Percentiles rank a stretch among this genome's conserved stretches.
Evolutionary conservation across 2,329 filamentous ascomycete species (phyloP).

Genomic region (Emericellopsis atlantica): DNA sequence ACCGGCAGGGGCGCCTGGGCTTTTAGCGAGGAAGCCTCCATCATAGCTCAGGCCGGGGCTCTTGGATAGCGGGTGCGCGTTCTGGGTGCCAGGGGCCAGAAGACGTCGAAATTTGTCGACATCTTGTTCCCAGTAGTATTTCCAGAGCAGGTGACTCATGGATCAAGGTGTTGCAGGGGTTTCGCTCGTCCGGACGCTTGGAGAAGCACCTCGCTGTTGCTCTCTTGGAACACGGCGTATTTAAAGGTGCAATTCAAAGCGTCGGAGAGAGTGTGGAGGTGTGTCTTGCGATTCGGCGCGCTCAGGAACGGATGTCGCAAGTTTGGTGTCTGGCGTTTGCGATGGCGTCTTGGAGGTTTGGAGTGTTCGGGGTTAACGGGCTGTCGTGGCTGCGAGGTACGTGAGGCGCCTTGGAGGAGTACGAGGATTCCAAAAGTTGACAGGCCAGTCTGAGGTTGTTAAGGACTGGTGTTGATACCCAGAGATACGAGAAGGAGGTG

Average conservation of each 20-base stretch:
- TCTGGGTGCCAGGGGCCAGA: constrained; percentile 59
- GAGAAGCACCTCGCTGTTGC: constrained; percentile 75
- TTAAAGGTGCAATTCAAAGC: constrained; percentile 58
- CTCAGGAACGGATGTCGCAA: background rate
- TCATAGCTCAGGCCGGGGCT: constrained; percentile 31
- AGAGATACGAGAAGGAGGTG: too few relatives aligned
- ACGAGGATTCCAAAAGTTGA: too few relatives aligned
- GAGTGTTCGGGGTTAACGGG: too few relatives aligned
- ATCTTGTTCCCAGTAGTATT: constrained; percentile 94
- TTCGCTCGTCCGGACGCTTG: constrained; percentile 34
- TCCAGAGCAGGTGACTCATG: constrained; percentile 98
- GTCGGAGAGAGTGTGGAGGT: constrained; percentile 8
- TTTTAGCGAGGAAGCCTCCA: constrained; percentile 18
- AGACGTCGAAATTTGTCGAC: constrained; percentile 88
- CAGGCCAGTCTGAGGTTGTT: too few relatives aligned
- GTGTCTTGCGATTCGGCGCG: background rate
- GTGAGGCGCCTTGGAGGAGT: too few relatives aligned
- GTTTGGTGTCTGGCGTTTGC: background rate
- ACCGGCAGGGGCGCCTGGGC: constrained; percentile 27
- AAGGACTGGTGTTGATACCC: too few relatives aligned
- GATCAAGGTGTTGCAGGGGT: constrained; percentile 27
- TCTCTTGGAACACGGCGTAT: constrained; percentile 79
- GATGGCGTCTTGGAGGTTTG: too few relatives aligned
- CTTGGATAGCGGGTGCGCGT: constrained; percentile 39
- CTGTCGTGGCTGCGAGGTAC: too few relatives aligned